phyloP scores from a whole-genome alignment of 768 basidiomycete genomes.

The Tricholoma sp. region DNA sequence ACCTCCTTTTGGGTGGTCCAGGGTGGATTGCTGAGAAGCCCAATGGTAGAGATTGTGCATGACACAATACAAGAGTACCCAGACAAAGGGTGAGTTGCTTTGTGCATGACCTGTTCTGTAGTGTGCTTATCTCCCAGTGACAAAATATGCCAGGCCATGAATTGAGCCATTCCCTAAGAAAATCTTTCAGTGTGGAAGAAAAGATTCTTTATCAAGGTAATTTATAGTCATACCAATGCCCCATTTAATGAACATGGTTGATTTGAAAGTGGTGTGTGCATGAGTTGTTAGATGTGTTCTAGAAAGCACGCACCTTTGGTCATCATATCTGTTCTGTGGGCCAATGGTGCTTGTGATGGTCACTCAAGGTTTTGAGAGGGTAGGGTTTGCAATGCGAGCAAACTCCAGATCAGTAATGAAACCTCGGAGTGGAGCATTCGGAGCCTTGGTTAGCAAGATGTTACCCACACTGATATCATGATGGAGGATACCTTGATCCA shows the following conservation, averaged over 20 bases:
- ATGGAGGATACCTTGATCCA: constrained; percentile 22
- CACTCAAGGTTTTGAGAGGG: neutral
- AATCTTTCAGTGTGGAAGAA: neutral
- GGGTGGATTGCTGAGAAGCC: neutral
- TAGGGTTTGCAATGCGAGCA: neutral
- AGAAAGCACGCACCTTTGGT: neutral
- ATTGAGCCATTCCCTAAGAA: neutral
- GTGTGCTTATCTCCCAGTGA: neutral
- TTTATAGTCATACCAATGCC: neutral
- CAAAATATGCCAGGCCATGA: neutral
- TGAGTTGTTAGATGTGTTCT: neutral
- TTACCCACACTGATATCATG: constrained; percentile 30
- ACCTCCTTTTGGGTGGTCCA: no score
- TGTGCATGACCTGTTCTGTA: neutral
- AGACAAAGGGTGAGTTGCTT: constrained; percentile 3
- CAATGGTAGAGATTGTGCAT: neutral
- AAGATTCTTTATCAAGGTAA: no score
- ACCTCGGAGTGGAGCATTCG: neutral
- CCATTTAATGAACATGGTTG: neutral
- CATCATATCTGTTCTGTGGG: neutral
- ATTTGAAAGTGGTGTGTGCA: neutral
- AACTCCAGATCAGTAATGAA: constrained; percentile 4
- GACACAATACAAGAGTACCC: constrained; percentile 1
- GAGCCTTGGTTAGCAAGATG: constrained; percentile 20
- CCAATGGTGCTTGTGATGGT: neutral